A percentile compares a stretch with the other conserved stretches of the same genome.
phyloP scores from a whole-genome alignment of 768 basidiomycete genomes.

The Leccinum pellstonianum region DNA sequence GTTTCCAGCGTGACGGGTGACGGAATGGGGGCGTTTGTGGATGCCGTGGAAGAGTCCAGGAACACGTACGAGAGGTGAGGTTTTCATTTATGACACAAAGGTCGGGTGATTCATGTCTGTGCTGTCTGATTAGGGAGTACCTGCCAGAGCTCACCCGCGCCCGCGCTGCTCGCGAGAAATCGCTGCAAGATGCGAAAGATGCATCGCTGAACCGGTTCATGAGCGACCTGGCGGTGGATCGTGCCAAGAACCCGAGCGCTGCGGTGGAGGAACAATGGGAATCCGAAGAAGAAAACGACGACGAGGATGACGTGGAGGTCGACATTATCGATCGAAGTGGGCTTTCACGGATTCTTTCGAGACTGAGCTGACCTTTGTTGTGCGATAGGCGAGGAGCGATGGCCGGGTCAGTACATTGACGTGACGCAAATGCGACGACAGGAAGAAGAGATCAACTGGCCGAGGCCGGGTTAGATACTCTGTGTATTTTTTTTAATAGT shows the following conservation, averaged over 20 bases:
- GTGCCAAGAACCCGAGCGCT: conserved; percentile 56
- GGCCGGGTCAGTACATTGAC: conserved; percentile 76
- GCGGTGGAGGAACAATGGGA: conserved; percentile 64
- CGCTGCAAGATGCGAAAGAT: conserved; percentile 62
- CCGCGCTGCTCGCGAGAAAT: conserved; percentile 58
- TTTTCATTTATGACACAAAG: not conserved
- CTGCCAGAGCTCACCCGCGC: conserved; percentile 84
- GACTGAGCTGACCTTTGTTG: conserved; percentile 9
- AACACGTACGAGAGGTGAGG: conserved; percentile 86
- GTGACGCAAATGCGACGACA: conserved; percentile 58
- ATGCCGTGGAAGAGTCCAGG: conserved; percentile 84
- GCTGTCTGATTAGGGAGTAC: conserved; percentile 63
- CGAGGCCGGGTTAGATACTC: conserved; percentile 54
- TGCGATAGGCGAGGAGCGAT: conserved; percentile 58
- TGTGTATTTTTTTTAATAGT: not conserved
- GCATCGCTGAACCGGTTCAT: conserved; percentile 78
- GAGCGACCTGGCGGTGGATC: conserved; percentile 78
- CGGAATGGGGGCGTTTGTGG: conserved; percentile 88
- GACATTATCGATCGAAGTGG: conserved; percentile 73
- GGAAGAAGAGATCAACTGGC: conserved; percentile 66
- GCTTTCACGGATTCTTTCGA: conserved; percentile 28
- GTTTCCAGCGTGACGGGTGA: conserved; percentile 96
- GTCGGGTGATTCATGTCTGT: conserved; percentile 4
- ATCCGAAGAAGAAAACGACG: conserved; percentile 51
- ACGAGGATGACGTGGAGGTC: conserved; percentile 48